Conservation (phyloP, 306 rosid species). For the Urtica urens region DNA sequence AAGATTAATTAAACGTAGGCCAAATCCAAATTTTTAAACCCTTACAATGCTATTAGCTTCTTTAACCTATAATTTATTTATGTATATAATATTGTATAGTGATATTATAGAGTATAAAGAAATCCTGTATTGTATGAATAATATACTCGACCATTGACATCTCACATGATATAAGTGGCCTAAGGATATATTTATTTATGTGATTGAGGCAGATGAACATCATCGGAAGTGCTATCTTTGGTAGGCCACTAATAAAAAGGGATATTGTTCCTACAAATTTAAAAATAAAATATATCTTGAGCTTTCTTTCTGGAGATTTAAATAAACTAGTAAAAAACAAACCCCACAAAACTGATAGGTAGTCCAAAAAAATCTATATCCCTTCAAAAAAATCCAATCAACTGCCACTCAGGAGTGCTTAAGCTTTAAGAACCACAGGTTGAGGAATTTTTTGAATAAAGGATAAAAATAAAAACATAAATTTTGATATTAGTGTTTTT, state of each 20-base stretch:
- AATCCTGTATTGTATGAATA: not conserved
- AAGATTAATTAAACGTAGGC: too few species aligned
- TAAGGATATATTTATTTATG: not conserved
- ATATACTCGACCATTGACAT: too few species aligned
- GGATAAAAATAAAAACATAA: not conserved
- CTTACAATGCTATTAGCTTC: too few species aligned
- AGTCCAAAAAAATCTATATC: too few species aligned
- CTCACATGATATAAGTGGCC: too few species aligned
- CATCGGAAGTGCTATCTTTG: not conserved
- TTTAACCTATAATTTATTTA: not conserved
- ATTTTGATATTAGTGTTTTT: constrained; percentile 11
- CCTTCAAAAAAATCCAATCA: constrained; percentile 9
- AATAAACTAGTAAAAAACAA: not conserved
- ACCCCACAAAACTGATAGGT: too few species aligned
- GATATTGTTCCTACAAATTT: not conserved
- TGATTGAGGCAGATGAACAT: not conserved
- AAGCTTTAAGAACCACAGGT: constrained; percentile 7
- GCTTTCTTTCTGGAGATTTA: not conserved
- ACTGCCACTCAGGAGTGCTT: constrained; percentile 1
- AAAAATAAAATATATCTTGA: not conserved
- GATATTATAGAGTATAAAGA: not conserved
- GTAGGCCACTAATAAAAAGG: not conserved
- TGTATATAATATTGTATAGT: not conserved
- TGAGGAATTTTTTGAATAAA: constrained; percentile 19
- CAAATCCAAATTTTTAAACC: too few species aligned